phyloP scores from a whole-genome alignment of 805 yeast genomes.

The Metschnikowia cubensis region DNA sequence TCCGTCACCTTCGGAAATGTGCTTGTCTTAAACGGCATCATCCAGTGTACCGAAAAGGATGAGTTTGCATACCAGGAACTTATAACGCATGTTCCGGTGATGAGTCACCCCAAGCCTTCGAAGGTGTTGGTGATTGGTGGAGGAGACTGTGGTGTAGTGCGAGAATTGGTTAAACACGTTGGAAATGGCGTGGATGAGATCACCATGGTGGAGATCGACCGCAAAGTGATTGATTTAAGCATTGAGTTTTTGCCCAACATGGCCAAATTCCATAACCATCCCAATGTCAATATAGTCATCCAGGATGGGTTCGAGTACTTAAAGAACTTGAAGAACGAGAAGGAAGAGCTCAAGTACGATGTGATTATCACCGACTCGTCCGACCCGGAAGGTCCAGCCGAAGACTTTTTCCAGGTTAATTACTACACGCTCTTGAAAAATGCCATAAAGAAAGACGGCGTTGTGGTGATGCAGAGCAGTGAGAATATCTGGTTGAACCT shows the following conservation, averaged over 20 bases:
- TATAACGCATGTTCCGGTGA: slow-evolving; percentile 79
- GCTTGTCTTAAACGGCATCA: slow-evolving; percentile 80
- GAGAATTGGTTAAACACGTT: slow-evolving; percentile 78
- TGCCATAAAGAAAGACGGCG: slow-evolving; percentile 60
- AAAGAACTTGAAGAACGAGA: slow-evolving; percentile 26
- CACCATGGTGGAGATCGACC: slow-evolving; percentile 86
- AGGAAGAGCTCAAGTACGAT: slow-evolving; percentile 55
- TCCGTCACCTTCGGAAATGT: slow-evolving; percentile 81
- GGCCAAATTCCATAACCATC: slow-evolving; percentile 63
- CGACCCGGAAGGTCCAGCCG: slow-evolving; percentile 96
- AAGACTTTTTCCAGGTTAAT: slow-evolving; percentile 72
- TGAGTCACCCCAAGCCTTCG: slow-evolving; percentile 71
- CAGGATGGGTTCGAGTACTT: slow-evolving; percentile 84
- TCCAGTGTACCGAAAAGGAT: slow-evolving; percentile 89
- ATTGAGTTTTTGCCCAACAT: slow-evolving; percentile 71
- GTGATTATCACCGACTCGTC: slow-evolving; percentile 88
- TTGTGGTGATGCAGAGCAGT: slow-evolving; percentile 74
- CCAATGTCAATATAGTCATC: slow-evolving; percentile 61
- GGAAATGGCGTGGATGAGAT: slow-evolving; percentile 48
- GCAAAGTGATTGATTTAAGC: slow-evolving; percentile 69
- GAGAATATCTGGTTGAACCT: slow-evolving; percentile 77
- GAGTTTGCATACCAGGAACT: slow-evolving; percentile 93
- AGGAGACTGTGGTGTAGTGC: slow-evolving; percentile 92
- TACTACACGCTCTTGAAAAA: slow-evolving; percentile 66
- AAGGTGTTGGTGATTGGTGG: slow-evolving; percentile 88